Evolutionary conservation across 306 rosid species (phyloP).

Genomic region (Vicia sativa): DNA sequence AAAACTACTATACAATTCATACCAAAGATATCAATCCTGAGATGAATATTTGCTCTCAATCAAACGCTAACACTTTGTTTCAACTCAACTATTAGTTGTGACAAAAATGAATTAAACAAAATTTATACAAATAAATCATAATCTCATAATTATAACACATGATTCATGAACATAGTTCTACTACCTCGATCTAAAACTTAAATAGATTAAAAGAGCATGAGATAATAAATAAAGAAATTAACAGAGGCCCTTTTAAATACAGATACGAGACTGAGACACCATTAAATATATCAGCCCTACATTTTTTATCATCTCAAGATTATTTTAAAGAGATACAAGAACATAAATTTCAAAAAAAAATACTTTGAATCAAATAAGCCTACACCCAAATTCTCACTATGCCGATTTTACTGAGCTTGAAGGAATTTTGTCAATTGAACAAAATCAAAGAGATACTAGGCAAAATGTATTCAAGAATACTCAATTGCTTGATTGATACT

Average conservation of each 20-base stretch:
- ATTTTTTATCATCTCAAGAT: background rate
- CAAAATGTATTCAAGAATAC: constrained; percentile 17
- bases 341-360: constrained; percentile 11
- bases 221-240: background rate
- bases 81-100: too few relatives aligned
- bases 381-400: constrained; percentile 24
- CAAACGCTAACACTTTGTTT: too few relatives aligned
- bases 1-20: too few relatives aligned
- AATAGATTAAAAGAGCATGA: background rate
- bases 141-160: background rate
- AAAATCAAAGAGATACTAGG: constrained; percentile 25
- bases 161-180: background rate
- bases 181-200: background rate
- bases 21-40: too few relatives aligned
- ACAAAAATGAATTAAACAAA: too few relatives aligned
- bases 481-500: constrained; percentile 40
- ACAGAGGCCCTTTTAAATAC: background rate
- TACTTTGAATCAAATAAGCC: constrained; percentile 9
- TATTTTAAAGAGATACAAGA: background rate
- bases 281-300: background rate
- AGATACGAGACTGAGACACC: background rate
- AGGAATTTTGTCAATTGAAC: constrained; percentile 30
- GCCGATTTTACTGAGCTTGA: constrained; percentile 9
- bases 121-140: too few relatives aligned
- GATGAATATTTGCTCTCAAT: too few relatives aligned